Evolutionary conservation across 2,329 filamentous ascomycete species (phyloP).

Genomic region (Diplodia sapinea): DNA sequence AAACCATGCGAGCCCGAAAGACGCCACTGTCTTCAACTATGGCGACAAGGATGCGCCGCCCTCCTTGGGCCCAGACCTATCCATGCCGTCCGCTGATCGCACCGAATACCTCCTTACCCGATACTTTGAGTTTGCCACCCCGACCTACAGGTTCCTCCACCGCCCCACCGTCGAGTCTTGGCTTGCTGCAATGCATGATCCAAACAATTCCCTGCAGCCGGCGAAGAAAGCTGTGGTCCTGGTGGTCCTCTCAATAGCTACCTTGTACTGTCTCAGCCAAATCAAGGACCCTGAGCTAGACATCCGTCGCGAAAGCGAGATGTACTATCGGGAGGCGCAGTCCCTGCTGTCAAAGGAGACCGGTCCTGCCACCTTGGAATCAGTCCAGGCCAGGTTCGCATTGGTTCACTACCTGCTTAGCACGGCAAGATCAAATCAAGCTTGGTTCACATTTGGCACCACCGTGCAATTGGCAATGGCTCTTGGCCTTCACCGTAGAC

Average conservation of each 20-base stretch:
- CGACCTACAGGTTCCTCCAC: constrained; percentile 65
- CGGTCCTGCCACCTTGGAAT: constrained; percentile 61
- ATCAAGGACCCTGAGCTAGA: constrained; percentile 18
- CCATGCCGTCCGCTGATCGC: constrained; percentile 1
- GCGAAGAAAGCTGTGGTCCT: constrained; percentile 47
- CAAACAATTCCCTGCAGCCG: constrained; percentile 41
- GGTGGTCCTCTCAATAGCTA: constrained; percentile 54
- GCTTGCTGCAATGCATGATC: constrained; percentile 38
- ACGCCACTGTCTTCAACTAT: constrained; percentile 25
- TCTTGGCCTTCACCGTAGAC: constrained; percentile 41
- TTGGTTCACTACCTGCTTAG: constrained; percentile 65
- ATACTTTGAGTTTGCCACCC: constrained; percentile 66
- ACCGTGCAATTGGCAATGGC: constrained; percentile 59
- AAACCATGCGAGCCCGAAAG: constrained; percentile 8
- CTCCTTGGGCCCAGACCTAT: neutral
- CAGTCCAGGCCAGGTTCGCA: constrained; percentile 63
- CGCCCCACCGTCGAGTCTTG: constrained; percentile 59
- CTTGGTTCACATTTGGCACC: constrained; percentile 66
- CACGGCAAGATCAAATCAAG: constrained; percentile 65
- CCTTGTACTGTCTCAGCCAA: constrained; percentile 40
- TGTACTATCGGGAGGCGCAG: constrained; percentile 53
- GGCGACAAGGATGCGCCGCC: constrained; percentile 20
- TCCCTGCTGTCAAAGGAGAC: constrained; percentile 57
- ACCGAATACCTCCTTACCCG: constrained; percentile 51
- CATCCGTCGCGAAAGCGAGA: constrained; percentile 47